phyloP scores from a whole-genome alignment of 225 moss, liverwort and hornwort genomes.

The Sphagnum tenellum region DNA sequence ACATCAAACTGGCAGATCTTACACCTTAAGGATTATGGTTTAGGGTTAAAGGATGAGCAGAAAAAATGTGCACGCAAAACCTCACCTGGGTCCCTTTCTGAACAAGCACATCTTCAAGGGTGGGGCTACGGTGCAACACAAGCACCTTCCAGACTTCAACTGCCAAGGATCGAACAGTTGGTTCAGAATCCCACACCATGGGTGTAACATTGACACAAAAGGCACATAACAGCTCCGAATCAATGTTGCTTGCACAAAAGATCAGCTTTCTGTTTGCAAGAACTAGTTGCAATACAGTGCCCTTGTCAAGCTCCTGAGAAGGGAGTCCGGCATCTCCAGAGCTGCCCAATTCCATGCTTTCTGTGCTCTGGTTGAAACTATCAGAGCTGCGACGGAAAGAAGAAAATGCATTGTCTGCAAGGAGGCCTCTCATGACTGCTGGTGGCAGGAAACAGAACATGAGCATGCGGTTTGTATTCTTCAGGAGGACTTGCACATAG shows the following conservation, averaged over 20 bases:
- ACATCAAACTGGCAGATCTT: too few species aligned
- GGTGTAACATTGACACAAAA: constrained; percentile 60
- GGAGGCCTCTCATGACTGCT: constrained; percentile 19
- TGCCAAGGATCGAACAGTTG: constrained; percentile 48
- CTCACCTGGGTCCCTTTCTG: constrained; percentile 66
- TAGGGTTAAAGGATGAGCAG: too few species aligned
- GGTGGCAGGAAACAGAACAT: constrained; percentile 73
- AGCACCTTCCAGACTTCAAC: constrained; percentile 84
- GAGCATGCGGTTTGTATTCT: constrained; percentile 91
- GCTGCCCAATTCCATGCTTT: constrained; percentile 11
- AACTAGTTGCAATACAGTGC: constrained; percentile 64
- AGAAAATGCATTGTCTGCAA: constrained; percentile 24
- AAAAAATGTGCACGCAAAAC: too few species aligned
- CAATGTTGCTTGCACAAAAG: constrained; percentile 84
- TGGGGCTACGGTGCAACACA: constrained; percentile 50
- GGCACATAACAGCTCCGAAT: constrained; percentile 60
- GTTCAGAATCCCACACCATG: constrained; percentile 62
- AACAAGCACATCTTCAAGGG: constrained; percentile 77
- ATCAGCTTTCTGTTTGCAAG: constrained; percentile 75
- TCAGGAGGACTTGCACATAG: constrained; percentile 81
- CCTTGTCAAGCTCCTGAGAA: constrained; percentile 53
- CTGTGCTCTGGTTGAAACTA: constrained; percentile 21
- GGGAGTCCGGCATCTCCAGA: constrained; percentile 32
- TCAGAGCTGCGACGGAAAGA: constrained; percentile 38
- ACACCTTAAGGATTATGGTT: too few species aligned